Conservation (phyloP, 1,284 basidiomycete genomes). For the Ustanciosporium gigantosporum region DNA sequence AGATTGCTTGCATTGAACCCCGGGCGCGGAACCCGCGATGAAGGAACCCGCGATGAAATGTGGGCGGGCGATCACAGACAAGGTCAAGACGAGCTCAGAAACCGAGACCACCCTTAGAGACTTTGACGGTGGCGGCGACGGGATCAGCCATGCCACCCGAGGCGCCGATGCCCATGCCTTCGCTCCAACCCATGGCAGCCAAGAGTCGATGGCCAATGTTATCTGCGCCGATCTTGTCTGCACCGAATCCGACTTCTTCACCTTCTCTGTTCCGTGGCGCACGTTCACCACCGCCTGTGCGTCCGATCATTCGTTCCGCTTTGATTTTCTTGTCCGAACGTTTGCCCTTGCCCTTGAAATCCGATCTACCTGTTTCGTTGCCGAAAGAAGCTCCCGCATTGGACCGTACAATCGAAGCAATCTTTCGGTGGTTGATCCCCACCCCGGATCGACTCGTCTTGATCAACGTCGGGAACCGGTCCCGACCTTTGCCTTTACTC, state of each 20-base stretch:
- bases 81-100: no score
- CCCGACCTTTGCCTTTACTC: constrained; percentile 43
- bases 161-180: constrained; percentile 53
- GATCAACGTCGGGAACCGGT: constrained; percentile 55
- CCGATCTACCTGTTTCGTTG: constrained; percentile 21
- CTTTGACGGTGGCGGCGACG: constrained; percentile 56
- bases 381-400: constrained; percentile 42
- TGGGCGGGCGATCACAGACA: no score
- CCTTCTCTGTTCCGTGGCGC: constrained; percentile 54
- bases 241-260: constrained; percentile 54
- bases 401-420: constrained; percentile 36
- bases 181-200: constrained; percentile 57
- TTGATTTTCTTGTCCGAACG: constrained; percentile 12
- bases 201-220: constrained; percentile 58
- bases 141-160: constrained; percentile 53
- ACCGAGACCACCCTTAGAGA: constrained; percentile 51
- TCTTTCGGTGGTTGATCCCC: constrained; percentile 36
- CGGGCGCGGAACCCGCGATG: no score
- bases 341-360: constrained; percentile 25
- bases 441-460: constrained; percentile 46
- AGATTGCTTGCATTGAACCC: no score
- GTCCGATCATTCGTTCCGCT: constrained; percentile 16
- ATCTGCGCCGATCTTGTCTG: constrained; percentile 55
- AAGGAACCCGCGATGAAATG: no score
- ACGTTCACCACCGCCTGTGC: constrained; percentile 18